A percentile compares a stretch with the other conserved stretches of the same genome.
Conservation (phyloP, 768 basidiomycete genomes). For the Phanerodontia chrysosporium region DNA sequence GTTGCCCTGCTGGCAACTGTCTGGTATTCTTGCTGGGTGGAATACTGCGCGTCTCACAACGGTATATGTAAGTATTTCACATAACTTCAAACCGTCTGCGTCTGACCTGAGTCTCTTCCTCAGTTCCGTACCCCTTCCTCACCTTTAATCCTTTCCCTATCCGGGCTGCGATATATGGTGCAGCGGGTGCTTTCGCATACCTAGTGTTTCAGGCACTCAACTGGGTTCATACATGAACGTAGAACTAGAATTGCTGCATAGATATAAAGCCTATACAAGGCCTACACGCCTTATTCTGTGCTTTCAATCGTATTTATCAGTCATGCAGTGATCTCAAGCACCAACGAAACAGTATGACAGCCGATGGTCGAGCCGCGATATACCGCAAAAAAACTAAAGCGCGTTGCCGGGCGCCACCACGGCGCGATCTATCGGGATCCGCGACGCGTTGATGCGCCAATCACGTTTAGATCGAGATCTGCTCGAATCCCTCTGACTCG, state of each 20-base stretch:
- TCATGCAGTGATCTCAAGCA: too few species aligned
- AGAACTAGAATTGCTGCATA: too few species aligned
- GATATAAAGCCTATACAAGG: too few species aligned
- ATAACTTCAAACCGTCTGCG: neutral
- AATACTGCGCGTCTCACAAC: conserved; percentile 61
- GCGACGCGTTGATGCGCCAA: conserved; percentile 4
- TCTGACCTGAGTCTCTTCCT: neutral
- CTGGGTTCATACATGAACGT: conserved; percentile 38
- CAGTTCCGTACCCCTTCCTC: conserved; percentile 85
- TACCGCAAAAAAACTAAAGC: too few species aligned
- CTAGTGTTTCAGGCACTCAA: conserved; percentile 59
- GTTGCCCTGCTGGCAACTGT: conserved; percentile 29
- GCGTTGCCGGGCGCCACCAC: neutral
- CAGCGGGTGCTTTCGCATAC: conserved; percentile 47
- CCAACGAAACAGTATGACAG: too few species aligned
- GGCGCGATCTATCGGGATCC: neutral
- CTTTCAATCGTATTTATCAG: too few species aligned
- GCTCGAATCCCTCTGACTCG: neutral
- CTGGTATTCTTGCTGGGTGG: conserved; percentile 63
- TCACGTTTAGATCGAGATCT: conserved; percentile 32
- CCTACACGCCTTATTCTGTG: too few species aligned
- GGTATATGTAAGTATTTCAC: conserved; percentile 45
- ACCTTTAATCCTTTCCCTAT: conserved; percentile 49
- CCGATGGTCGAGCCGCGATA: too few species aligned
- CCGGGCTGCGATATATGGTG: conserved; percentile 58